Evolutionary conservation across 2,329 filamentous ascomycete genomes (phyloP), one percentile per base, ranked within the genome.

Genomic region (Botrytis hyacinthi): DNA sequence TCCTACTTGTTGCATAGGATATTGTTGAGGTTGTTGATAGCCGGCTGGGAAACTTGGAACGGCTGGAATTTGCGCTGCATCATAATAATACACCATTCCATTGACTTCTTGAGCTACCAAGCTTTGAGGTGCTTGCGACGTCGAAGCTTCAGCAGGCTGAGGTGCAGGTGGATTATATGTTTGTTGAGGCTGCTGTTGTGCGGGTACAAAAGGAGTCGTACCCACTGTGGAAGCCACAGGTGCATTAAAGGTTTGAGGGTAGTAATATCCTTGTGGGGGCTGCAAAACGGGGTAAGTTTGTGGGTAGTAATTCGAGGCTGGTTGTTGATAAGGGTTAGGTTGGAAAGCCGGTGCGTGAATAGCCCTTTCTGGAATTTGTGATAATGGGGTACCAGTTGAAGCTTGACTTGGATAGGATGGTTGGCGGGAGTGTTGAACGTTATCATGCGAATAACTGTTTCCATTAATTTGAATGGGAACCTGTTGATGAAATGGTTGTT

Each of bases 51-150:
- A 84, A 60, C 78, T 78, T 44, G 81, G 79, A 32, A 82, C 78
- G 44, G 80, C 78, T 40, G 89, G 85, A 66, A 95, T 84, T 80
- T 94, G 91, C n/a, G 90, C 87, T 12, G 93, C 87, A 80, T 97
- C 93, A 79, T 94, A 95, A 81, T 97, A 99, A 82, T 97, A 98
- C 0, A 97, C 94, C 88, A 97, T 98, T 75, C 96, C 96, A 78
- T 97, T 97, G 76, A 91, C 91, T 84, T 98, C 95, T 82, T 98
- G 95, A 0, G 94, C 93, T 66, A 92, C 88, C 60, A 90, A 81
- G 76, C 85, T 88, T 32, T 92, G 87, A 60, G 68, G 67, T 59
- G 67, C 88, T 32, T 91, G 60, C 46, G 72, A 67, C 1, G 68
- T 60, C 8, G 67, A 59, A 20, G 12, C 60, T 16, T 73, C 70